Base-by-base conservation (phyloP, 768 basidiomycete genomes). In the Ephemerocybe angulata region DNA sequence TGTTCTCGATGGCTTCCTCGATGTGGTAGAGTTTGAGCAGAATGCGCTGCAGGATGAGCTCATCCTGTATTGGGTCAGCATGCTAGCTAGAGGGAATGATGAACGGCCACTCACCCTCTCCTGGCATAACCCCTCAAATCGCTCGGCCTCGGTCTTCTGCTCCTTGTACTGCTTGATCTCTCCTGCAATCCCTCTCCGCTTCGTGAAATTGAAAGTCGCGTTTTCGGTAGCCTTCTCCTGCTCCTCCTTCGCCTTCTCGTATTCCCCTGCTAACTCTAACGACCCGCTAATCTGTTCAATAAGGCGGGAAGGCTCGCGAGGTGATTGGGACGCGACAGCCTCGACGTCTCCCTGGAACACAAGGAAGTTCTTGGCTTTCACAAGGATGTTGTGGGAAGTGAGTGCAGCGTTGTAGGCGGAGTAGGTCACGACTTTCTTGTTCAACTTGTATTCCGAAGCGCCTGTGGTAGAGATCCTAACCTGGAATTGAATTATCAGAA, bases 281-380 rank as follows among this genome's bases (percentile, higher is more conserved):
- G 93, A 97, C 1, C 96, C 96, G 56, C 87, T 90, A 58, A 98
- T 98, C 67, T 98, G 93, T 61, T 99, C 97, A 43, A 99, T 89
- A 29, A 98, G 85, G 17, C 84, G 83, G 0, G 95, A 81, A 21
- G 98, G 83, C 62, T 96, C 94, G 55, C 86, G 86, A 15, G 97
- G 84, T 1, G 90, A 93, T 62, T 99, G 97, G 2, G 91, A 90
- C 0, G 97, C 97, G 30, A 99, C 92, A 2, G 93, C 92, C 72
- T 99, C 97, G 29, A 99, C 97, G 66, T 98, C 97, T 50, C 97
- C 97, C 66, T 99, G 97, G 75, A 99, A 98, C 11, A 98, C 97
- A 50, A 98, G 86, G 65, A 98, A 99, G 74, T 98, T 98, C 76
- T 98, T 98, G 12, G 97, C 97, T 72, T 97, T 98, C 64, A 98